Conservation (phyloP, 257 asterid species). For the Fraxinus anomala region DNA sequence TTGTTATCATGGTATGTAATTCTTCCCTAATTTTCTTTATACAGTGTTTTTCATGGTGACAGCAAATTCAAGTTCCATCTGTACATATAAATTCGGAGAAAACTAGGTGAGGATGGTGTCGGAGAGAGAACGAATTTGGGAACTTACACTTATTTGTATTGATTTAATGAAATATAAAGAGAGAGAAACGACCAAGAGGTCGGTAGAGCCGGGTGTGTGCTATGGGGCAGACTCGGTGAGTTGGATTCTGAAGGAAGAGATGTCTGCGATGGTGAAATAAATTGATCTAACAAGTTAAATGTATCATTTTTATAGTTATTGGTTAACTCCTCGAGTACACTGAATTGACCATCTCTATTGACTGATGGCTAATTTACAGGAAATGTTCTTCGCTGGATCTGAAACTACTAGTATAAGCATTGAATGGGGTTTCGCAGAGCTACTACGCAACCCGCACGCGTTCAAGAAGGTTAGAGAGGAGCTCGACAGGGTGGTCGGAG, state of each 20-base stretch:
- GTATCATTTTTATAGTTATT: background rate
- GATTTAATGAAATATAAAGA: background rate
- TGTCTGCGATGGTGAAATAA: background rate
- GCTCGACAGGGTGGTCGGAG: constrained; percentile 9
- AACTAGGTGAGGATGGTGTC: too few species aligned
- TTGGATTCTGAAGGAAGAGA: background rate
- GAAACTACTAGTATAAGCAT: constrained; percentile 7
- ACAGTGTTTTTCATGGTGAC: background rate
- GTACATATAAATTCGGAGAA: too few species aligned
- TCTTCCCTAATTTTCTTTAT: background rate
- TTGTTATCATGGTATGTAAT: background rate
- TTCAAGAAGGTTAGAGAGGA: constrained; percentile 8
- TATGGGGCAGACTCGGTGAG: background rate
- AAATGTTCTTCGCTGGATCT: constrained; percentile 15
- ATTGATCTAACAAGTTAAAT: background rate
- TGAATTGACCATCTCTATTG: background rate
- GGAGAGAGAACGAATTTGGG: too few species aligned
- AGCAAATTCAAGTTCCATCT: background rate
- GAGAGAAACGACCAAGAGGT: background rate
- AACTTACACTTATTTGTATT: too few species aligned
- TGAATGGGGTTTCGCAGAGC: constrained; percentile 14
- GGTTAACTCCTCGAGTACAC: background rate
- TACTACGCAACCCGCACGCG: background rate
- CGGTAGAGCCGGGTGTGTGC: background rate
- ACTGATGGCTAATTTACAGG: background rate